Conservation (phyloP, 805 yeast species). For the Sugiyamaella americana region DNA sequence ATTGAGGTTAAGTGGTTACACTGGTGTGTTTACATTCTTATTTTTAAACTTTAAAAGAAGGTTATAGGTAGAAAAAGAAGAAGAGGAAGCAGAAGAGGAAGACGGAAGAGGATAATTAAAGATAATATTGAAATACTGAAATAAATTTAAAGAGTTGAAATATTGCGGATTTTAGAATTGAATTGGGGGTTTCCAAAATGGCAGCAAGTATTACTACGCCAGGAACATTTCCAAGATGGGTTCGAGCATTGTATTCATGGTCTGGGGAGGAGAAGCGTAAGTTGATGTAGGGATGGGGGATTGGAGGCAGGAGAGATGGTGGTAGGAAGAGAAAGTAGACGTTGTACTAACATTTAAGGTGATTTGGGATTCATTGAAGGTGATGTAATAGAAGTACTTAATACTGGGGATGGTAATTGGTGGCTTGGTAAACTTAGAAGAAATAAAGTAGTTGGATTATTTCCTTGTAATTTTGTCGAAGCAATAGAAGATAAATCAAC, state of each 20-base stretch:
- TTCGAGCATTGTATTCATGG: slow-evolving; percentile 85
- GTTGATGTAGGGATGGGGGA: slow-evolving; percentile 11
- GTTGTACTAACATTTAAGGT: slow-evolving; percentile 14
- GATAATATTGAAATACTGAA: no score
- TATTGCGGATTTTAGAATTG: no score
- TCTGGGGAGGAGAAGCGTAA: slow-evolving; percentile 76
- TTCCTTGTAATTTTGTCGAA: slow-evolving; percentile 82
- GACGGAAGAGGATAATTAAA: no score
- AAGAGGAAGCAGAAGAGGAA: no score
- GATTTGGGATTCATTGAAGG: slow-evolving; percentile 94
- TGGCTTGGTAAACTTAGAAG: slow-evolving; percentile 80
- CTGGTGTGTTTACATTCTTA: no score
- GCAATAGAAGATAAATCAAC: slow-evolving; percentile 22
- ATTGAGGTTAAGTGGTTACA: no score
- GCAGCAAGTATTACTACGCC: slow-evolving; percentile 13
- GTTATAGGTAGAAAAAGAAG: no score
- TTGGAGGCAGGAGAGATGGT: no score
- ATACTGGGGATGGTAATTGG: slow-evolving; percentile 83
- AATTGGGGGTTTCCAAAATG: no score
- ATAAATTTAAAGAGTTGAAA: no score
- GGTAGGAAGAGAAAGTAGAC: background rate
- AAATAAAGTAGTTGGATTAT: slow-evolving; percentile 75
- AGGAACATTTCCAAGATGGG: slow-evolving; percentile 54
- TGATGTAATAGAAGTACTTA: slow-evolving; percentile 78
- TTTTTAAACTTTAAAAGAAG: no score